These are phyloP conservation scores for Candida orba DNA, from an alignment of 805 yeast genomes.

Conservation along the genomic window DNA sequence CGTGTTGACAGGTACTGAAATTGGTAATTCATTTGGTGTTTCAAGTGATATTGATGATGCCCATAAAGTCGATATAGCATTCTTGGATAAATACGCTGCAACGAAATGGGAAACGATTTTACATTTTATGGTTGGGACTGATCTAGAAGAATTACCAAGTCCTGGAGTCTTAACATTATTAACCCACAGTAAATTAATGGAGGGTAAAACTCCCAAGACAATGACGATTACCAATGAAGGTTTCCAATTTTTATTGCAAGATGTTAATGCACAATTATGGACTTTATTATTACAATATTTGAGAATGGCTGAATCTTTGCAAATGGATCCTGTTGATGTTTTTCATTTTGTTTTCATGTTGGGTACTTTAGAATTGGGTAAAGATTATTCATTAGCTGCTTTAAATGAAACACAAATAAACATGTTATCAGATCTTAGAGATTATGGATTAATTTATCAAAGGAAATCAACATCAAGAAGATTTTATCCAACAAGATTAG, in stretches of 20 bases:
- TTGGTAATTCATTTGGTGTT: slow-evolving; percentile 70
- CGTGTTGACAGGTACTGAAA: slow-evolving; percentile 76
- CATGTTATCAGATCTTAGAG: slow-evolving; percentile 84
- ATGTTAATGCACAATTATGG: slow-evolving; percentile 93
- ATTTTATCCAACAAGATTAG: slow-evolving; percentile 86
- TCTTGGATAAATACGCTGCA: slow-evolving; percentile 73
- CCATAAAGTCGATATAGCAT: slow-evolving; percentile 51
- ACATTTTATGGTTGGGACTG: slow-evolving; percentile 97
- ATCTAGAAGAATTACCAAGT: slow-evolving; percentile 60
- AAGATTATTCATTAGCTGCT: slow-evolving; percentile 66
- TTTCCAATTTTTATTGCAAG: slow-evolving; percentile 89
- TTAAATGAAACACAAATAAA: slow-evolving; percentile 73
- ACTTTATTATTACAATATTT: slow-evolving; percentile 80
- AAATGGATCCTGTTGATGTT: slow-evolving; percentile 95
- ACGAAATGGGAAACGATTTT: slow-evolving; percentile 90
- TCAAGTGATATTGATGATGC: slow-evolving; percentile 50
- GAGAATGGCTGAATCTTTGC: slow-evolving; percentile 71
- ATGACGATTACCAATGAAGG: slow-evolving; percentile 83
- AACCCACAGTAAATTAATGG: slow-evolving; percentile 83
- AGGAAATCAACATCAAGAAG: slow-evolving; percentile 48
- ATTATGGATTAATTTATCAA: slow-evolving; percentile 84
- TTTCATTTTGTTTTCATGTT: slow-evolving; percentile 87
- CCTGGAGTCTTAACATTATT: slow-evolving; percentile 74
- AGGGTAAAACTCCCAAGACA: slow-evolving; percentile 37
- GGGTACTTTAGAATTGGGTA: slow-evolving; percentile 88